Evolutionary conservation across 192 early-diverging fungal genomes (phyloP), one percentile per base, ranked within the genome.

Genomic region (Geranomyces variabilis): DNA sequence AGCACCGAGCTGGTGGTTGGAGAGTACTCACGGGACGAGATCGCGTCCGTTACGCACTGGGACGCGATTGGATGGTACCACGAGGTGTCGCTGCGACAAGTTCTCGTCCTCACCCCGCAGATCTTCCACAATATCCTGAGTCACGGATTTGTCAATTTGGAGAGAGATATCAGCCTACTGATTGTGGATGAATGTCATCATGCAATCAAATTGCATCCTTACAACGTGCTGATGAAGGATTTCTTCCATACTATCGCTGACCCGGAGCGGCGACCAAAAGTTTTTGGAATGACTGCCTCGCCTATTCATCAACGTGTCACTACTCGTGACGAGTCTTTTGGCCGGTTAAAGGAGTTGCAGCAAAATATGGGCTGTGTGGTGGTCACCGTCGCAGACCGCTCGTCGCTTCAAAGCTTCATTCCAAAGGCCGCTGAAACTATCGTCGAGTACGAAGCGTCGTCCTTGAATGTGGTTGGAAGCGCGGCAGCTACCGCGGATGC

Each of bases 171-270:
- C 33, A 81, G 88, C 72, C 74, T 96, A 60, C 74, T 96, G 19
- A 82, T 97, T 34, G 89, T 96, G 81, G 95, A 97, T 74, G 96
- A 98, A 76, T 93, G 92, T 62, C 94, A 96, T 78, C 95, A 98
- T 71, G 85, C 94, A 7, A 21, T 93, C 87, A 81, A 87, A 21
- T 78, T 83, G 26, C 93, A 96, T 69, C 91, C 93, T 0, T 95
- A 91, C 76, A 81, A 87, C 65, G 63, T 88, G 12, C 88, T 96
- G 41, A 93, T 96, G 92, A 83, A 82, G 53, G 89, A 93, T 62
- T 93, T 94, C 73, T 98, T 96, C 74, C 77, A 84, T 63, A 74
- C 78, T 15, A 78, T 83, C 15, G 77, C 81, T 0, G 68, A 66
- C 0, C 59, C 59, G 6, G 63, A 78, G 10, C 21, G 89, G 87